phyloP scores from a whole-genome alignment of 495 filamentous ascomycete genomes.

The Thermothielavioides terrestris region DNA sequence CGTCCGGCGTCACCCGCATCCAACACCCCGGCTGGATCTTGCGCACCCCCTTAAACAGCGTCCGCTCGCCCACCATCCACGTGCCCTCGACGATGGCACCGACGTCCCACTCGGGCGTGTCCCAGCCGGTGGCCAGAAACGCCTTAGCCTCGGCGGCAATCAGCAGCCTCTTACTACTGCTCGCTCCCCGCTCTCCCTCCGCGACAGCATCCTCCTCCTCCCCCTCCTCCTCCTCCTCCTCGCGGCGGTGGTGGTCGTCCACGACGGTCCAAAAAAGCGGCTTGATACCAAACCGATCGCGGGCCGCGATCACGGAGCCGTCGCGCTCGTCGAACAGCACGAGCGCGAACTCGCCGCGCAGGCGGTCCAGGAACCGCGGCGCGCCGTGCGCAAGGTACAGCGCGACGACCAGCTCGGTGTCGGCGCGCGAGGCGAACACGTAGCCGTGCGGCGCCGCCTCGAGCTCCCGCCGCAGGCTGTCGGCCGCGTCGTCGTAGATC shows the following conservation, averaged over 20 bases:
- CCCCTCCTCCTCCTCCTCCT: too few species aligned
- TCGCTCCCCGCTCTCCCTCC: too few species aligned
- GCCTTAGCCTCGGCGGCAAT: conserved; percentile 40
- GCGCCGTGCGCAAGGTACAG: conserved; percentile 37
- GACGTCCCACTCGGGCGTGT: conserved; percentile 45
- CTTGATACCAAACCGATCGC: conserved; percentile 48
- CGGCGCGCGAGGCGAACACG: conserved; percentile 33
- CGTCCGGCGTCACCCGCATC: conserved; percentile 22
- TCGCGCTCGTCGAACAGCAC: conserved; percentile 38
- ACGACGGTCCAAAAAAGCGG: conserved; percentile 41
- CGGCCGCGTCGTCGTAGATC: conserved; percentile 37
- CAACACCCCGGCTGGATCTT: conserved; percentile 34
- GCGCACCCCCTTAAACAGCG: conserved; percentile 38
- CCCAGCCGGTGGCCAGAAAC: conserved; percentile 39
- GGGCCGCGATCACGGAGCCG: conserved; percentile 34
- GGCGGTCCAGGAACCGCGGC: conserved; percentile 31
- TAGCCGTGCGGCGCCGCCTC: conserved; percentile 23
- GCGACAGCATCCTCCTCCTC: too few species aligned
- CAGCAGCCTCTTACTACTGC: conserved; percentile 17
- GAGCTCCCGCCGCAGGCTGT: conserved; percentile 31
- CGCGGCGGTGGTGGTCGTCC: too few species aligned
- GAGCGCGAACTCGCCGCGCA: conserved; percentile 45
- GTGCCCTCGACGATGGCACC: conserved; percentile 27
- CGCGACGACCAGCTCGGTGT: conserved; percentile 44
- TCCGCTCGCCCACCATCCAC: conserved; percentile 33